These are phyloP conservation scores for Acacia confusa DNA, from an alignment of 306 rosid genomes.

Conservation along the genomic window DNA sequence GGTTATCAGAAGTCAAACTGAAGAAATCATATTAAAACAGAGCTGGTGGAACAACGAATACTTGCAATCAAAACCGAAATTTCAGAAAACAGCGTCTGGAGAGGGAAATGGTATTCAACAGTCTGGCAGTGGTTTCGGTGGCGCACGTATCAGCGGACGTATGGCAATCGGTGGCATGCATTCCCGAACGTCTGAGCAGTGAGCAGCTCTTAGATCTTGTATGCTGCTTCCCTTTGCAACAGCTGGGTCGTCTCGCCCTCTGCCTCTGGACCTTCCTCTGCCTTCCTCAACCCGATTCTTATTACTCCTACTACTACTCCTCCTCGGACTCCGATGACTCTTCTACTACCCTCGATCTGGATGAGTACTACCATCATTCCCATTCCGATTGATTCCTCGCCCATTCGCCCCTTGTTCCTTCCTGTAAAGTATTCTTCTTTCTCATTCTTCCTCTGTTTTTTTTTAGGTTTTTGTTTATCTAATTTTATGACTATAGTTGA, in stretches of 20 bases:
- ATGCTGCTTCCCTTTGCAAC: constrained; percentile 68
- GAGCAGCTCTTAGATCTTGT: constrained; percentile 61
- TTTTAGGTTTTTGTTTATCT: background rate
- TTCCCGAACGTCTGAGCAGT: constrained; percentile 56
- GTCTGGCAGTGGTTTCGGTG: constrained; percentile 53
- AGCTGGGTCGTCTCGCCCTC: constrained; percentile 63
- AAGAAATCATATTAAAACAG: background rate
- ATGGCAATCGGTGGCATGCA: constrained; percentile 67
- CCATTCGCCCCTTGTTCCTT: background rate
- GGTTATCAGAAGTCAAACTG: background rate
- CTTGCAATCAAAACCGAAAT: background rate
- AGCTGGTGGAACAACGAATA: background rate
- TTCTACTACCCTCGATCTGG: constrained; percentile 41
- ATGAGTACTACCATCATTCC: constrained; percentile 47
- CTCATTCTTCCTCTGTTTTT: background rate
- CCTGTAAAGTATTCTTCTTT: constrained; percentile 30
- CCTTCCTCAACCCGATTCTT: constrained; percentile 51
- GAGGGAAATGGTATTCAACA: constrained; percentile 65
- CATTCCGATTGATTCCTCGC: constrained; percentile 58
- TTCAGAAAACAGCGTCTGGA: background rate
- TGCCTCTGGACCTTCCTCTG: constrained; percentile 78
- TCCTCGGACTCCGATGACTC: constrained; percentile 44
- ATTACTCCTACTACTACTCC: constrained; percentile 41
- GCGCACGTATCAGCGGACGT: constrained; percentile 67
- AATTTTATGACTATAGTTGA: background rate